These are phyloP conservation scores for Calonectria montana DNA, from an alignment of 2,329 filamentous ascomycete genomes.

Conservation along the genomic window DNA sequence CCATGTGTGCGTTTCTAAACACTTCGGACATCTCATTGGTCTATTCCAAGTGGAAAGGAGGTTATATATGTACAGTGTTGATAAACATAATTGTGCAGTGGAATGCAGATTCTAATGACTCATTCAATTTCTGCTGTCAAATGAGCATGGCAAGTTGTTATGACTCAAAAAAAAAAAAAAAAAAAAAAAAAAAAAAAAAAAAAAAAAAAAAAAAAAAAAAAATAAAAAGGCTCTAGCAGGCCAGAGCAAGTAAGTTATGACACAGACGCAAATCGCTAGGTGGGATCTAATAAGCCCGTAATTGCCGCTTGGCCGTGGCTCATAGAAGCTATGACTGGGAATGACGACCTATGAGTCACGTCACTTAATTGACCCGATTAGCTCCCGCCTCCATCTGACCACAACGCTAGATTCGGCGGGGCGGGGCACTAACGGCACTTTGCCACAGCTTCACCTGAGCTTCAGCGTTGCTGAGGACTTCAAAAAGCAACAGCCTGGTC, in stretches of 20 bases:
- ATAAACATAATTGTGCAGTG: neutral
- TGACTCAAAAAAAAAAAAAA: neutral
- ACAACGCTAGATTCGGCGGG: slow-evolving; percentile 6
- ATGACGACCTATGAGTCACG: slow-evolving; percentile 19
- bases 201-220: neutral
- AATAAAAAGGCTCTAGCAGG: neutral
- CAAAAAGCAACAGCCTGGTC: slow-evolving; percentile 1
- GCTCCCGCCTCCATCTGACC: slow-evolving; percentile 12
- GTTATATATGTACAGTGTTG: too few relatives aligned
- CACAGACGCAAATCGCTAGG: neutral
- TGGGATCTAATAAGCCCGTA: neutral
- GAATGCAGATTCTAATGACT: neutral
- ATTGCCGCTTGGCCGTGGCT: neutral
- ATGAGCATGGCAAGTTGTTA: neutral
- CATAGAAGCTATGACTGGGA: neutral
- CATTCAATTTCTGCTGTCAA: neutral
- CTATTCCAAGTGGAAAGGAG: too few relatives aligned
- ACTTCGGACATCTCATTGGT: too few relatives aligned
- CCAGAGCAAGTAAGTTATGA: slow-evolving; percentile 8
- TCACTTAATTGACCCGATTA: slow-evolving; percentile 8
- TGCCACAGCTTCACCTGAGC: slow-evolving; percentile 9
- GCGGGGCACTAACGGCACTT: slow-evolving; percentile 9
- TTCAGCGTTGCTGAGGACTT: neutral
- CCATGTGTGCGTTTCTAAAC: too few relatives aligned
- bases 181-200: too few relatives aligned